These are phyloP conservation scores for Ogataea hybrid DNA, from an alignment of 1,139 yeast genomes.

Conservation along the genomic window DNA sequence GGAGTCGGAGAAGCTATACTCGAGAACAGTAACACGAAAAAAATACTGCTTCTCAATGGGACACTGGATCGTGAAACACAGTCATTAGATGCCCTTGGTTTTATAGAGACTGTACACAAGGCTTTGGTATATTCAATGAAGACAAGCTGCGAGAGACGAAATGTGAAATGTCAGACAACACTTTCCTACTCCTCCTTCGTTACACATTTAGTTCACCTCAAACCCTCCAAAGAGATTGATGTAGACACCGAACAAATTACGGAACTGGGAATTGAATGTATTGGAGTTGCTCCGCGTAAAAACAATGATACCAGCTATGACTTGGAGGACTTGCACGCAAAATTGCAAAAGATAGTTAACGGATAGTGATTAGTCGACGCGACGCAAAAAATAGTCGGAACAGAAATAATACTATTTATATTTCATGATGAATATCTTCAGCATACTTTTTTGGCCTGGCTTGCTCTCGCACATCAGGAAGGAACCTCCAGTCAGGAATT, in stretches of 20 bases:
- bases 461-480: conserved; percentile 11
- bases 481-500: conserved; percentile 20
- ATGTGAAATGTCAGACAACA: background rate
- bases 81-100: conserved; percentile 60
- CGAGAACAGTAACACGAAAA: conserved; percentile 30
- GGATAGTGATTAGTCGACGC: conserved; percentile 9
- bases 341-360: conserved; percentile 24
- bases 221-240: conserved; percentile 41
- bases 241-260: conserved; percentile 45
- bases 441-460: background rate
- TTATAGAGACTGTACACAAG: conserved; percentile 51
- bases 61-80: conserved; percentile 72
- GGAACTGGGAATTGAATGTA: conserved; percentile 44
- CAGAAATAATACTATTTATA: background rate
- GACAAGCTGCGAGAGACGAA: conserved; percentile 8
- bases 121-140: conserved; percentile 35
- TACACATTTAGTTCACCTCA: conserved; percentile 57
- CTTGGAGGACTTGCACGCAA: conserved; percentile 37
- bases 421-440: background rate
- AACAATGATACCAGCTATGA: conserved; percentile 34
- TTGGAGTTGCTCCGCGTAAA: conserved; percentile 37
- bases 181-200: conserved; percentile 42
- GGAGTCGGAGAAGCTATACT: conserved; percentile 65
- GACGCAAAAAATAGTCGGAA: conserved; percentile 1
- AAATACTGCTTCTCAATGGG: conserved; percentile 67